A percentile compares a stretch with the other conserved stretches of the same genome.
These are phyloP conservation scores for Capronia epimyces DNA, from an alignment of 2,329 filamentous ascomycete genomes.

Conservation along the genomic window DNA sequence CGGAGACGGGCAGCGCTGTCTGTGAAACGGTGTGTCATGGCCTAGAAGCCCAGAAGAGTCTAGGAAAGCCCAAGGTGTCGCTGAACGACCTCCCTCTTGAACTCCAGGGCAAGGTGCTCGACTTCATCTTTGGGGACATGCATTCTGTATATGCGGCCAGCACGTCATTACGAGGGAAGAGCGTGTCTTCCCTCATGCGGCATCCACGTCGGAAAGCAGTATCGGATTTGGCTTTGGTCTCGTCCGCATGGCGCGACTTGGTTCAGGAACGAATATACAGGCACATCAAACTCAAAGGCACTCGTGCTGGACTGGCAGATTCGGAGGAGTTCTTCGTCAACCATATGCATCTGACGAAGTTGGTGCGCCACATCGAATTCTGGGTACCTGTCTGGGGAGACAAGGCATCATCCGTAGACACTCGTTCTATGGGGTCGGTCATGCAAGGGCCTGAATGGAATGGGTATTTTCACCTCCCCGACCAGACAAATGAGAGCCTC, in stretches of 20 bases:
- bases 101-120: slow-evolving; percentile 66
- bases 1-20: background rate
- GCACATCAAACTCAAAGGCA: slow-evolving; percentile 70
- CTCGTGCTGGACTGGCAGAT: slow-evolving; percentile 55
- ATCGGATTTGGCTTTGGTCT: slow-evolving; percentile 58
- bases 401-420: slow-evolving; percentile 35
- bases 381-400: slow-evolving; percentile 70
- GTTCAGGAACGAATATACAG: slow-evolving; percentile 69
- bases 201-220: slow-evolving; percentile 63
- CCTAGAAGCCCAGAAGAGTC: background rate
- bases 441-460: slow-evolving; percentile 14
- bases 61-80: slow-evolving; percentile 1
- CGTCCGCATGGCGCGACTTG: slow-evolving; percentile 57
- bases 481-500: slow-evolving; percentile 17
- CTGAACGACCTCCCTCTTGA: slow-evolving; percentile 55
- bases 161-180: slow-evolving; percentile 54
- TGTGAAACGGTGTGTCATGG: background rate
- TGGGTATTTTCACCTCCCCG: slow-evolving; percentile 14
- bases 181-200: slow-evolving; percentile 53
- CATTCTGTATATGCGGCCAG: slow-evolving; percentile 56
- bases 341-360: slow-evolving; percentile 55
- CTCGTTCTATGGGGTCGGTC: slow-evolving; percentile 11
- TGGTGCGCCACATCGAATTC: slow-evolving; percentile 68
- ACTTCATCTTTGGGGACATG: slow-evolving; percentile 65
- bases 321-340: slow-evolving; percentile 56